Percentiles rank a stretch among this genome's conserved stretches.
phyloP scores from a whole-genome alignment of 1,284 basidiomycete species.

The Ceratobasidium sp. region DNA sequence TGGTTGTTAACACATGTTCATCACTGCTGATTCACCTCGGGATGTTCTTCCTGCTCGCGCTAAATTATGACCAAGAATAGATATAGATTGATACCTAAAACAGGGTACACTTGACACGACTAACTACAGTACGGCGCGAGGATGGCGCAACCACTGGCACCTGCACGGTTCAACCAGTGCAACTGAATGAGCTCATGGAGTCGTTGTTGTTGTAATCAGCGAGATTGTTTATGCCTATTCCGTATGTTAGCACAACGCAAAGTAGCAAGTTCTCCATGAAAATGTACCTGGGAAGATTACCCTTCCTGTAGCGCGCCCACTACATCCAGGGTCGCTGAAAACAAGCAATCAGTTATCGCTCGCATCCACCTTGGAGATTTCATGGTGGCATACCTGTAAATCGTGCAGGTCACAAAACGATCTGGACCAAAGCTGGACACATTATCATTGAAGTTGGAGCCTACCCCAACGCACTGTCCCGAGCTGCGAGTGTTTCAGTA shows the following conservation, averaged over 20 bases:
- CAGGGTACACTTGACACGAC: no score
- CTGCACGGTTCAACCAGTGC: background rate
- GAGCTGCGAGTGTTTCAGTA: background rate
- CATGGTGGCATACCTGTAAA: conserved; percentile 4
- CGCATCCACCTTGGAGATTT: background rate
- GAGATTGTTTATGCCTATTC: conserved; percentile 1
- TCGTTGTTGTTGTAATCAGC: conserved; percentile 20
- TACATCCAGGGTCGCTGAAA: background rate
- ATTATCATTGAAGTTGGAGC: conserved; percentile 15
- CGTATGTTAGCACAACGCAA: background rate
- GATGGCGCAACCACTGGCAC: no score
- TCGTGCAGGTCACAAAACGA: conserved; percentile 4
- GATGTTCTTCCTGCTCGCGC: no score
- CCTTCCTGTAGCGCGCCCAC: conserved; percentile 1
- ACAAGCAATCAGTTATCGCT: background rate
- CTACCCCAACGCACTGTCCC: conserved; percentile 10
- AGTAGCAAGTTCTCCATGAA: background rate
- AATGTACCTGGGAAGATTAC: background rate
- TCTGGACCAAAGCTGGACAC: conserved; percentile 21
- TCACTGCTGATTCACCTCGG: no score
- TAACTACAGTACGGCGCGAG: no score
- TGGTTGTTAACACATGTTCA: no score
- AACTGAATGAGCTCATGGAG: background rate
- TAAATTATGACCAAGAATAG: no score
- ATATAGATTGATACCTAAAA: no score